Base-by-base conservation (phyloP, 768 basidiomycete genomes). In the Sporobolomyces phaffii region DNA sequence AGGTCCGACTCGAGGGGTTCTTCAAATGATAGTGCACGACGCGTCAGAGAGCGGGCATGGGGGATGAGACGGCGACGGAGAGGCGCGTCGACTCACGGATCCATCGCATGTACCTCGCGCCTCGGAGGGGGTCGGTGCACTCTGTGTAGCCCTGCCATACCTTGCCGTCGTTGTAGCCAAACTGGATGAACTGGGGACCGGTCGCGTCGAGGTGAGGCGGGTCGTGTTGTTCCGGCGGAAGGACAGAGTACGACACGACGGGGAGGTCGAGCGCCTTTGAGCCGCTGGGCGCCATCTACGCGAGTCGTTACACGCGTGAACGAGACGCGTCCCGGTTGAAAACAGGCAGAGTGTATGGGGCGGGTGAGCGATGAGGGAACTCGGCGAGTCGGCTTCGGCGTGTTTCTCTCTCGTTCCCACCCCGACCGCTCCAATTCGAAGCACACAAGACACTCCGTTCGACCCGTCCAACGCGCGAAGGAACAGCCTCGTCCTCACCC, bases 1-100 rank as follows among this genome's bases (percentile, higher is more conserved):
- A 98, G 84, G 71, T 99, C 96, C 51, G 84, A 85, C 76, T 99
- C 94, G 71, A 96, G 80, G 0, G 94, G 94, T 74, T 96, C 69
- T 71, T n/a, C n/a, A n/a, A n/a, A n/a, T n/a, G n/a, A n/a, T n/a
- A n/a, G n/a, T n/a, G n/a, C n/a, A n/a, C n/a, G 60, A 28, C 5
- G 14, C 43, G 24, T 2, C 9, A n/a, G n/a, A n/a, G n/a, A n/a
- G n/a, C n/a, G n/a, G n/a, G n/a, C n/a, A n/a, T n/a, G n/a, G n/a
- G n/a, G n/a, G n/a, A n/a, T n/a, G n/a, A n/a, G n/a, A 17, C 41
- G 43, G 24, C 15, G 20, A 47, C 29, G n/a, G n/a, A 26, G n/a
- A 18, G 28, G 31, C 2, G 24, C 28, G 48, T 26, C 28, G 2
- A 62, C 65, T 31, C 33, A 67, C 65, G 66, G 11, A 59, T 26